Evolutionary conservation across 2,329 filamentous ascomycete species (phyloP), one percentile per base, ranked within the genome.

Genomic region (Phaeosphaeriaceae sp.): DNA sequence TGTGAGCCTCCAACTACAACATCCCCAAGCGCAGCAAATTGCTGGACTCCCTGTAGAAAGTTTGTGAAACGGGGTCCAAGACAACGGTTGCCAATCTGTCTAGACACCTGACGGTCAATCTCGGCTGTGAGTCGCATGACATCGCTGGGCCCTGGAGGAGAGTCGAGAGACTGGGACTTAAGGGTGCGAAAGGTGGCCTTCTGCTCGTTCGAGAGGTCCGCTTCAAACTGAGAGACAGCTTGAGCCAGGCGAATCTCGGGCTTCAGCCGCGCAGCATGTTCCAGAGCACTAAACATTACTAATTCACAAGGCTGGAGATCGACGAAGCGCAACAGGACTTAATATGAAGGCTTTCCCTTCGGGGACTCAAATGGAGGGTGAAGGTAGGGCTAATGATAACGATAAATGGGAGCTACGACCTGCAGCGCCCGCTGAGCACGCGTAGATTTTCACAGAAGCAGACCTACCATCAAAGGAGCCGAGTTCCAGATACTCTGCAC

Each of bases 11-110:
- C 76, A 12, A 79, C 26, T 1, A 76, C 35, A 7, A 74, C 60
- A 58, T 76, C 74, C 4, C 77, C 77, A 15, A 79, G 51, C 0
- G 72, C 68, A 16, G 73, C 76, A 41, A 76, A 80, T 46, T 76
- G 73, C 48, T 80, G 76, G 0, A 77, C 68, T 0, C 70, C 61
- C 8, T 76, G 52, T 0, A 80, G 56, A 4, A 78, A 60, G 36
- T 74, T 78, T 0, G 66, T 74, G 15, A 79, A 63, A 2, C 77
- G 70, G 4, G 77, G 68, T 0, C 77, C 75, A 46, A 76, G 70
- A 43, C 75, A 77, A 13, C 69, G n/a, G n/a, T n/a, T 61, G 0
- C 49, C 46, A 5, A 45, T 45, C 3, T 60, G 67, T n/a, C 16
- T 36, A 21, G 26, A 49, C 38, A 43, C 39, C 11, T 46, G 48